Percentiles rank a stretch among this genome's conserved stretches.
These are phyloP conservation scores for Hygrophoropsis aurantiaca DNA, from an alignment of 768 basidiomycete genomes.

Conservation along the genomic window DNA sequence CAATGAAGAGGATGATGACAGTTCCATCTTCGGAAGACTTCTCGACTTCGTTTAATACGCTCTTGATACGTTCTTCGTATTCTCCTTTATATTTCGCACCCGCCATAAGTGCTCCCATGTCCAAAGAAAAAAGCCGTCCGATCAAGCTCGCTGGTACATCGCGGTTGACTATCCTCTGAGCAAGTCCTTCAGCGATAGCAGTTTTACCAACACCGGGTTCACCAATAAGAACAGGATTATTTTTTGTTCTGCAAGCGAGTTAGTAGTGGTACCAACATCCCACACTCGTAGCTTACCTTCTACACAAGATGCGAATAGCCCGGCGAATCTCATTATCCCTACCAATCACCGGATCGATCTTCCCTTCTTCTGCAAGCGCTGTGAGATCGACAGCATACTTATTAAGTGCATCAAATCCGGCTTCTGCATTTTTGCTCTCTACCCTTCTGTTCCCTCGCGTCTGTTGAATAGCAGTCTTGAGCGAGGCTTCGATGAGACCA, in stretches of 20 bases:
- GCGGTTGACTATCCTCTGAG: constrained; percentile 91
- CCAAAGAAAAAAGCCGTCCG: constrained; percentile 78
- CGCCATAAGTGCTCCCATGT: constrained; percentile 96
- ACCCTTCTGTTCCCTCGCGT: constrained; percentile 82
- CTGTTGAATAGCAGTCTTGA: constrained; percentile 78
- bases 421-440: constrained; percentile 84
- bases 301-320: constrained; percentile 77
- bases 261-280: constrained; percentile 1
- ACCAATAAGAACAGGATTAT: constrained; percentile 96
- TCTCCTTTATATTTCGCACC: constrained; percentile 93
- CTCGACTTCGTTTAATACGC: constrained; percentile 90
- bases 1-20: constrained; percentile 90
- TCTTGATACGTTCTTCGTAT: constrained; percentile 95
- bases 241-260: constrained; percentile 70
- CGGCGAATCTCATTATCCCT: constrained; percentile 91
- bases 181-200: constrained; percentile 91
- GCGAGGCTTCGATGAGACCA: constrained; percentile 62
- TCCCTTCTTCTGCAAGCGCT: constrained; percentile 84
- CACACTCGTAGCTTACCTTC: constrained; percentile 46
- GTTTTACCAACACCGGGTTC: constrained; percentile 97
- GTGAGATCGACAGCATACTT: constrained; percentile 91
- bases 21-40: constrained; percentile 77
- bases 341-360: constrained; percentile 94
- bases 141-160: constrained; percentile 82
- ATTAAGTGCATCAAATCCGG: constrained; percentile 88